phyloP scores from a whole-genome alignment of 2,329 filamentous ascomycete genomes.

The Apiospora phragmitis region DNA sequence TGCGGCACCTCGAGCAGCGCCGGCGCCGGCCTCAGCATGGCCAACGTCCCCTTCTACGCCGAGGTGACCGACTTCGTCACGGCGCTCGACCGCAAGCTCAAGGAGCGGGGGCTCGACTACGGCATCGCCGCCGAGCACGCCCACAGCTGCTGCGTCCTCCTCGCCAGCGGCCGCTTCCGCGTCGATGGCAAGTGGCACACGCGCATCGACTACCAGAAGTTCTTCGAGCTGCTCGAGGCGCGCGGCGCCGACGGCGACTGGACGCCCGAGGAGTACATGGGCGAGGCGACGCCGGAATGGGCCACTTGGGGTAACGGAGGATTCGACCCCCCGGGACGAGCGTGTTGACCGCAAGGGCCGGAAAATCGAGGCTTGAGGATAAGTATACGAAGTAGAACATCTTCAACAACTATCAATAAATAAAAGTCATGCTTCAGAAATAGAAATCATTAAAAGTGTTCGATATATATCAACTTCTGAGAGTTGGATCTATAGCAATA shows the following conservation, averaged over 20 bases:
- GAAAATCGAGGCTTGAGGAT: slow-evolving; percentile 47
- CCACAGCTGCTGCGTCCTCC: slow-evolving; percentile 88
- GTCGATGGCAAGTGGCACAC: slow-evolving; percentile 85
- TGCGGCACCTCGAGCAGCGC: slow-evolving; percentile 87
- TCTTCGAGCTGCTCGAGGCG: slow-evolving; percentile 81
- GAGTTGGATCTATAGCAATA: neutral
- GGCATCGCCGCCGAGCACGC: slow-evolving; percentile 94
- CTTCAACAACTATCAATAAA: neutral
- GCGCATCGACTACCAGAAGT: slow-evolving; percentile 83
- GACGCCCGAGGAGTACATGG: slow-evolving; percentile 88
- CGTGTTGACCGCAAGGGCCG: slow-evolving; percentile 85
- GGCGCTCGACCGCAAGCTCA: slow-evolving; percentile 69
- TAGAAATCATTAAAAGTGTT: neutral
- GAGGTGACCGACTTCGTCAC: slow-evolving; percentile 83
- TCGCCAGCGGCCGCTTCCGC: slow-evolving; percentile 80
- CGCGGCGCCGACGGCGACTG: slow-evolving; percentile 67
- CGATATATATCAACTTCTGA: neutral
- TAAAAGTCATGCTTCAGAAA: neutral
- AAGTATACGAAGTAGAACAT: neutral
- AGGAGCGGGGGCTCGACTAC: slow-evolving; percentile 72
- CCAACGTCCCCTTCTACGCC: slow-evolving; percentile 94
- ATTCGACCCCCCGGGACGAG: slow-evolving; percentile 88
- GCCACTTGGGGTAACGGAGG: slow-evolving; percentile 92
- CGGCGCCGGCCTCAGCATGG: slow-evolving; percentile 88
- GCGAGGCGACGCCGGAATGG: slow-evolving; percentile 84